A percentile compares a stretch with the other conserved stretches of the same genome.
Conservation (phyloP, 257 asterid genomes). For the Marsdenia floribunda region DNA sequence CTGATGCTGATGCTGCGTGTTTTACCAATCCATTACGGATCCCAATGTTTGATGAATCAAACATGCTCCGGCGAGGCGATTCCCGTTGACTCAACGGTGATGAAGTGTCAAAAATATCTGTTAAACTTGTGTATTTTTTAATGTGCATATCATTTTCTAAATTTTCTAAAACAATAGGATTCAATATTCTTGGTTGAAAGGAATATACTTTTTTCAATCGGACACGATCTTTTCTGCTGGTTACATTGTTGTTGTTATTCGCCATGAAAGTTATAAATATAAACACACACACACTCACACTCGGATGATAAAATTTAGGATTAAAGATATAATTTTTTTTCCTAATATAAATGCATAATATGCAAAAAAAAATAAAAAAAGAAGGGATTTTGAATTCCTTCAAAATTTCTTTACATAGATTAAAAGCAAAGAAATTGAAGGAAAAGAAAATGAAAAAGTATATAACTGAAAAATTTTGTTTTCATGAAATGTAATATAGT, state of each 20-base stretch:
- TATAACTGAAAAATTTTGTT: too few relatives aligned
- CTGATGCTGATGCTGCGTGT: slow-evolving; percentile 75
- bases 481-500: too few relatives aligned
- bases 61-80: slow-evolving; percentile 7
- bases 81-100: slow-evolving; percentile 21
- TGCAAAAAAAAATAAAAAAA: too few relatives aligned
- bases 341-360: too few relatives aligned
- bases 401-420: too few relatives aligned
- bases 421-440: too few relatives aligned
- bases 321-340: not conserved
- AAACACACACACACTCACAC: too few relatives aligned
- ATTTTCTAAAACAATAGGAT: slow-evolving; percentile 6
- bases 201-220: slow-evolving; percentile 29
- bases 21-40: slow-evolving; percentile 58
- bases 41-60: slow-evolving; percentile 31
- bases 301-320: not conserved
- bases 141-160: slow-evolving; percentile 13
- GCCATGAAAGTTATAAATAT: not conserved
- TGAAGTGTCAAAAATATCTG: too few relatives aligned
- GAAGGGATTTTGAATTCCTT: too few relatives aligned
- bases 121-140: slow-evolving; percentile 44
- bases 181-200: slow-evolving; percentile 14
- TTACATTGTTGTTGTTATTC: not conserved
- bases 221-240: not conserved
- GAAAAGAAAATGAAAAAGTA: too few relatives aligned